These are phyloP conservation scores for Orbilia ellipsospora DNA, from an alignment of 2,329 filamentous ascomycete genomes.

Conservation along the genomic window DNA sequence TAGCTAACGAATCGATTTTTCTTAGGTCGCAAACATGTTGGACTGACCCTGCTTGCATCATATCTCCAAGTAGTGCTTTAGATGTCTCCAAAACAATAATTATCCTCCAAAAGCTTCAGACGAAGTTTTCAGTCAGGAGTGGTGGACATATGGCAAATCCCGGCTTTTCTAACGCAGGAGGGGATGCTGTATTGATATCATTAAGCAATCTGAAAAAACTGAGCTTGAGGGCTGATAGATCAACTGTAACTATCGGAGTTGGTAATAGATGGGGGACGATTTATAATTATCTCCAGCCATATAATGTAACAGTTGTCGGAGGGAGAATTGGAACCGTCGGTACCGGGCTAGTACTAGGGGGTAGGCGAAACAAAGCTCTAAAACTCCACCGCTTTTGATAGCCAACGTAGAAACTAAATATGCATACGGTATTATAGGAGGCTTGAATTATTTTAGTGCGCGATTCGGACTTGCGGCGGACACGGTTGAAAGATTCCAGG, in stretches of 20 bases:
- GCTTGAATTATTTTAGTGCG: conserved; percentile 27
- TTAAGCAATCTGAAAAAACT: conserved; percentile 63
- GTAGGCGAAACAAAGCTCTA: too few species aligned
- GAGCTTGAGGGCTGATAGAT: conserved; percentile 42
- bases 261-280: conserved; percentile 66
- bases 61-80: too few species aligned
- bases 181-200: conserved; percentile 67
- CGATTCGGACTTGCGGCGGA: conserved; percentile 66
- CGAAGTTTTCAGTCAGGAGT: conserved; percentile 68
- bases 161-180: conserved; percentile 66
- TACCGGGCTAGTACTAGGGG: too few species aligned
- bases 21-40: too few species aligned
- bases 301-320: conserved; percentile 64
- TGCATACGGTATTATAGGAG: conserved; percentile 12
- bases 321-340: conserved; percentile 58
- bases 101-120: conserved; percentile 15
- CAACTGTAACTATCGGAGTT: conserved; percentile 64
- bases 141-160: conserved; percentile 69
- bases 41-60: too few species aligned
- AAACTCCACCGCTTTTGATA: too few species aligned
- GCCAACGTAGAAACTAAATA: too few species aligned
- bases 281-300: conserved; percentile 63
- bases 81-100: conserved; percentile 1
- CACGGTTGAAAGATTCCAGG: conserved; percentile 66
- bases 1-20: too few species aligned